Evolutionary conservation across 768 basidiomycete species (phyloP).

Genomic region (Termitomyces sp.): DNA sequence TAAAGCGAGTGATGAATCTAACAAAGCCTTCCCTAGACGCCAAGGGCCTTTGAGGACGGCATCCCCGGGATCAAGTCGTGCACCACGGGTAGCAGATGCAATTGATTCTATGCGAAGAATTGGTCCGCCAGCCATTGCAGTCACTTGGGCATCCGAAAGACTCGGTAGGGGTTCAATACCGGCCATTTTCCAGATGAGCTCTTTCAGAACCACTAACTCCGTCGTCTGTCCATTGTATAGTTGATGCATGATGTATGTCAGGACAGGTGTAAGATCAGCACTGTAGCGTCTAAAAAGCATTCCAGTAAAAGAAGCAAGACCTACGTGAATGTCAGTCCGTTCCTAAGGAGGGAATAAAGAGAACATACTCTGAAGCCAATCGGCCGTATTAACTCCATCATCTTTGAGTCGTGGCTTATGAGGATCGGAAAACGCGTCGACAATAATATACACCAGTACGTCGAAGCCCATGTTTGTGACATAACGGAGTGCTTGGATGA

Average conservation of each 20-base stretch:
- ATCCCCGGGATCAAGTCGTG: conserved; percentile 63
- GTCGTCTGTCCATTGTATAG: conserved; percentile 77
- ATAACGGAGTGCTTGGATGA: conserved; percentile 85
- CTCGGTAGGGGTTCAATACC: conserved; percentile 89
- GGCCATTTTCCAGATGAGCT: conserved; percentile 93
- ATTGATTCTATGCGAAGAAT: conserved; percentile 83
- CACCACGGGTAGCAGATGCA: conserved; percentile 73
- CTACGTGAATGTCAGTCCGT: conserved; percentile 34
- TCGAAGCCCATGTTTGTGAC: conserved; percentile 94
- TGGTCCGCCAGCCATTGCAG: conserved; percentile 89
- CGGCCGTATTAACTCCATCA: conserved; percentile 85
- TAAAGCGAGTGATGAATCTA: conserved; percentile 73
- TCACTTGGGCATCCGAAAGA: conserved; percentile 82
- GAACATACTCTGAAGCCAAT: conserved; percentile 87
- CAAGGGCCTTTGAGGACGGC: conserved; percentile 59
- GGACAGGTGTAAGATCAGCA: conserved; percentile 75
- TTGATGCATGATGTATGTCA: conserved; percentile 91
- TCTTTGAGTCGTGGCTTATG: conserved; percentile 79
- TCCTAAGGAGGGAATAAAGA: not conserved
- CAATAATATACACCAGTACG: conserved; percentile 79
- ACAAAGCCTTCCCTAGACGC: conserved; percentile 56
- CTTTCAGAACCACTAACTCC: conserved; percentile 88
- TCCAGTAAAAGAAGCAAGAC: conserved; percentile 89
- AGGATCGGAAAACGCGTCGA: conserved; percentile 85
- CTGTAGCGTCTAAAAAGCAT: conserved; percentile 86